Evolutionary conservation across 495 filamentous ascomycete species (phyloP).

Genomic region (Venustampulla echinocandica): DNA sequence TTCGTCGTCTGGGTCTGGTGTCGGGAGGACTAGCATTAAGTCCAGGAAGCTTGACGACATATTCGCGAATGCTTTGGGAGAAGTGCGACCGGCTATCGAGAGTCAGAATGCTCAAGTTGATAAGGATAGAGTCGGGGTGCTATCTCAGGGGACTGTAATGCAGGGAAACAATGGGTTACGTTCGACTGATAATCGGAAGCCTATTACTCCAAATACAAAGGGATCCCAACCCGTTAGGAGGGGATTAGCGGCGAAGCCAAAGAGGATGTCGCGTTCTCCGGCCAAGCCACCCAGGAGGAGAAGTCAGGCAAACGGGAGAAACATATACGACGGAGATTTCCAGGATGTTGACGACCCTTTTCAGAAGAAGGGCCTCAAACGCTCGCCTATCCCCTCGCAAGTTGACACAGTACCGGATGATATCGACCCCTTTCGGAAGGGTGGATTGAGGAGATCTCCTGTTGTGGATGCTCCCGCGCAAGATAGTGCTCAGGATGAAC

Average conservation of each 20-base stretch:
- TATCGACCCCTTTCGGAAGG: background rate
- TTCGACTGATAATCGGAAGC: background rate
- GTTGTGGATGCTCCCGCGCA: background rate
- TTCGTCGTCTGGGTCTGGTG: conserved; percentile 20
- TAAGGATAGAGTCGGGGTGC: background rate
- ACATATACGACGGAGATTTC: conserved; percentile 1
- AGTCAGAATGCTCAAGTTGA: background rate
- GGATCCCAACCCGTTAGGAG: conserved; percentile 4
- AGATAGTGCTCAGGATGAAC: background rate
- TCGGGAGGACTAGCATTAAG: conserved; percentile 7
- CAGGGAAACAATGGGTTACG: background rate
- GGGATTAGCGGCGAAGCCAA: conserved; percentile 16
- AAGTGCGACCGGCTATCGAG: conserved; percentile 1
- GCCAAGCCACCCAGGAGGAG: conserved; percentile 3
- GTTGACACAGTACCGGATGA: background rate
- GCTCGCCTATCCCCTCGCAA: conserved; percentile 10
- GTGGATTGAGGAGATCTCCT: conserved; percentile 1
- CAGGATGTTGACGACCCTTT: conserved; percentile 17
- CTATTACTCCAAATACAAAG: background rate
- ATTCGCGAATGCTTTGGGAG: conserved; percentile 15
- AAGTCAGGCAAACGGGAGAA: background rate
- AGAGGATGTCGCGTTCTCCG: conserved; percentile 19
- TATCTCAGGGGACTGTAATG: background rate
- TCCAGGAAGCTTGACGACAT: conserved; percentile 18
- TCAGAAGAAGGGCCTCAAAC: conserved; percentile 18